A percentile compares a stretch with the other conserved stretches of the same genome.
Evolutionary conservation across 1,284 basidiomycete species (phyloP).

Genomic region (Trametes hirsuta): DNA sequence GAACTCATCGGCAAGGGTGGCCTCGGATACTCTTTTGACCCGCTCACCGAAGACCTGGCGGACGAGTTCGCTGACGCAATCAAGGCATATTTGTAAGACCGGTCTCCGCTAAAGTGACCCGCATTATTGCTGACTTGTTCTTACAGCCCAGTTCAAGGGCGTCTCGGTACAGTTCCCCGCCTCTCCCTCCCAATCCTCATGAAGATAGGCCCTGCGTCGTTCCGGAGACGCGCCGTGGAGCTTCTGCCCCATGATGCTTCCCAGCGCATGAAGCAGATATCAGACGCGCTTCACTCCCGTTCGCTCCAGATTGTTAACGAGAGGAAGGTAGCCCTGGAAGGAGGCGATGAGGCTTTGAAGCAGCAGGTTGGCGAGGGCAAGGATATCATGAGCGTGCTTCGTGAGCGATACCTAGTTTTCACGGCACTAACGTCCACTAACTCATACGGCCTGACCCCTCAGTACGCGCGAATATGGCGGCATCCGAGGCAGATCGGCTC

Average conservation of each 20-base stretch:
- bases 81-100: conserved; percentile 18
- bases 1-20: conserved; percentile 35
- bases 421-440: background rate
- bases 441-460: background rate
- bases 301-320: conserved; percentile 37
- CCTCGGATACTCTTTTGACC: conserved; percentile 34
- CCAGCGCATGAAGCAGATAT: conserved; percentile 17
- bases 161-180: background rate
- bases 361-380: conserved; percentile 42
- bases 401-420: conserved; percentile 31
- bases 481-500: conserved; percentile 23
- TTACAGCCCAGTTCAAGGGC: background rate
- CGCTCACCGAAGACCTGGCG: conserved; percentile 20
- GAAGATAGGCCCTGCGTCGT: background rate
- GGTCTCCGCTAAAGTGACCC: conserved; percentile 30
- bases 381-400: conserved; percentile 49
- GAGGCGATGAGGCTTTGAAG: conserved; percentile 25
- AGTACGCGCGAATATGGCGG: conserved; percentile 33
- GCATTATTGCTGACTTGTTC: background rate
- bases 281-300: conserved; percentile 24
- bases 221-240: conserved; percentile 12
- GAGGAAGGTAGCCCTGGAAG: conserved; percentile 37
- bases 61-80: conserved; percentile 32
- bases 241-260: conserved; percentile 23
- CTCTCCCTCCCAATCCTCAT: background rate